A percentile compares a stretch with the other conserved stretches of the same genome.
Evolutionary conservation across 106 monocot species (phyloP).

Genomic region (Allium fistulosum): DNA sequence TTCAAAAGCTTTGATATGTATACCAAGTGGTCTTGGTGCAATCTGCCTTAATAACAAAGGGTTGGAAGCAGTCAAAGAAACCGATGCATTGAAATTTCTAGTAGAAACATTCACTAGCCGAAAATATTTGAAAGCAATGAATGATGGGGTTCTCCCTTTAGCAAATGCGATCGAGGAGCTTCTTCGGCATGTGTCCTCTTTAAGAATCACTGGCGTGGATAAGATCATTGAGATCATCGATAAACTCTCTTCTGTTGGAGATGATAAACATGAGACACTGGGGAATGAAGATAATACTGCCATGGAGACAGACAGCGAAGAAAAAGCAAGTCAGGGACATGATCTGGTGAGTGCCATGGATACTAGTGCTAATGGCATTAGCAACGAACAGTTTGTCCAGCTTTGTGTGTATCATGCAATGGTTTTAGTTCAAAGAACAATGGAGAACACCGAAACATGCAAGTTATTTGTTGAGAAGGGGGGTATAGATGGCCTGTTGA

Average conservation of each 20-base stretch:
- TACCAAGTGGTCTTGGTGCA: constrained; percentile 70
- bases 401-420: constrained; percentile 83
- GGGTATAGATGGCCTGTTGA: constrained; percentile 60
- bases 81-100: constrained; percentile 61
- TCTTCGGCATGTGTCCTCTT: constrained; percentile 51
- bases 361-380: constrained; percentile 22
- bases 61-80: constrained; percentile 53
- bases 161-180: constrained; percentile 73
- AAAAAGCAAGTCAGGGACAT: constrained; percentile 38
- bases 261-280: constrained; percentile 26
- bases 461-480: constrained; percentile 61
- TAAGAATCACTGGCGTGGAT: constrained; percentile 61
- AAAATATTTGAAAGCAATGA: constrained; percentile 48
- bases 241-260: constrained; percentile 45
- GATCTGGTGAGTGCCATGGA: constrained; percentile 59
- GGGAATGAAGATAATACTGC: constrained; percentile 39
- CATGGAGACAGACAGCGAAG: constrained; percentile 41
- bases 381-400: constrained; percentile 60
- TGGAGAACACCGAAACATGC: constrained; percentile 66
- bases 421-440: constrained; percentile 77
- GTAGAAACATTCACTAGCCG: constrained; percentile 69
- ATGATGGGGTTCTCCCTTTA: constrained; percentile 39
- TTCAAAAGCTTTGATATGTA: constrained; percentile 59
- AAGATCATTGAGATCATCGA: constrained; percentile 65
- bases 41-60: constrained; percentile 63